A percentile compares a stretch with the other conserved stretches of the same genome.
phyloP scores from a whole-genome alignment of 768 basidiomycete genomes.

The Serendipita vermifera region DNA sequence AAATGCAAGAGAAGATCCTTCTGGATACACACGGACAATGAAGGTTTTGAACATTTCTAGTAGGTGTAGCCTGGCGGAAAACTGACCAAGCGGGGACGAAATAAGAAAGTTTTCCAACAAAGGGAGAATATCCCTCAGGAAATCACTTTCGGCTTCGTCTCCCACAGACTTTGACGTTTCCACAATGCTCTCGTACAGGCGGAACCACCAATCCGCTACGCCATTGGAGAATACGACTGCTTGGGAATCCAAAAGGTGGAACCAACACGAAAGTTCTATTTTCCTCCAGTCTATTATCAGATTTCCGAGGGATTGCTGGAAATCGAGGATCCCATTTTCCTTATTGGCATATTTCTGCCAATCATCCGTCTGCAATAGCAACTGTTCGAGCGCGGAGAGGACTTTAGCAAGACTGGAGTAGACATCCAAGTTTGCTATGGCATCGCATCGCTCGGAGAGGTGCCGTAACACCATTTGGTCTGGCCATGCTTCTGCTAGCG shows the following conservation, averaged over 20 bases:
- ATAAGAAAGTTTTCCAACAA: conserved; percentile 71
- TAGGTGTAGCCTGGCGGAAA: conserved; percentile 48
- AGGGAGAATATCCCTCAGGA: conserved; percentile 54
- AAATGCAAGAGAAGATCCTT: conserved; percentile 21
- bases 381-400: conserved; percentile 69
- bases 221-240: conserved; percentile 30
- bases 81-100: conserved; percentile 75
- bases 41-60: conserved; percentile 54
- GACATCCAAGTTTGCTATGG: conserved; percentile 46
- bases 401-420: conserved; percentile 69
- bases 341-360: conserved; percentile 95
- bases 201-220: conserved; percentile 79
- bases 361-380: conserved; percentile 78
- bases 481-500: conserved; percentile 72
- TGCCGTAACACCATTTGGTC: conserved; percentile 96
- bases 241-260: conserved; percentile 62
- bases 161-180: conserved; percentile 39
- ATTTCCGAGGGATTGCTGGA: conserved; percentile 51
- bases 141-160: conserved; percentile 26
- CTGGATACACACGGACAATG: conserved; percentile 26
- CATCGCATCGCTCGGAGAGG: conserved; percentile 55
- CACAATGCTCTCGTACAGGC: conserved; percentile 65
- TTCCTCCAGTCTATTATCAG: conserved; percentile 85
- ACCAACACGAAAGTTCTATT: conserved; percentile 82
- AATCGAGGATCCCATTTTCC: conserved; percentile 61